Percentiles rank a stretch among this genome's conserved stretches.
Evolutionary conservation across 1,284 basidiomycete genomes (phyloP).

Genomic region (Sporisorium scitamineum): DNA sequence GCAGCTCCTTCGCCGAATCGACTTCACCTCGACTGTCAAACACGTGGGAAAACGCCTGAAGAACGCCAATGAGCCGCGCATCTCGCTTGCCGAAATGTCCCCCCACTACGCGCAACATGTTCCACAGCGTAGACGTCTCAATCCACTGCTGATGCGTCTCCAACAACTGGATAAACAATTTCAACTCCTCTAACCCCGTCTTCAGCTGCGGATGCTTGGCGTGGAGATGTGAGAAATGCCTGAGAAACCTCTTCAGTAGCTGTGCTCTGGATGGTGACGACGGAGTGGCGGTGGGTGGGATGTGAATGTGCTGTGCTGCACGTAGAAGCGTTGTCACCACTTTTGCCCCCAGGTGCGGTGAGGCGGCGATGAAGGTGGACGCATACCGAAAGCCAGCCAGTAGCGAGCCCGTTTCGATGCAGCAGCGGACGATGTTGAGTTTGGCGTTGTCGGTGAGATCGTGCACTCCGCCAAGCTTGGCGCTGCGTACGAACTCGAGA

Average conservation of each 20-base stretch:
- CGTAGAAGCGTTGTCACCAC: conserved; percentile 27
- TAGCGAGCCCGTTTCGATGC: conserved; percentile 26
- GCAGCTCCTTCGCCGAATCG: conserved; percentile 9
- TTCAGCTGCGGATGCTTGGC: conserved; percentile 9
- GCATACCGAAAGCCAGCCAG: conserved; percentile 19
- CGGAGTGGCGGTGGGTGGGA: neutral
- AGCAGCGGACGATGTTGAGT: conserved; percentile 23
- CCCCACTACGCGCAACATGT: conserved; percentile 22
- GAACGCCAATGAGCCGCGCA: conserved; percentile 5
- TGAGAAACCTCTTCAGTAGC: conserved; percentile 31
- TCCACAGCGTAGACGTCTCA: conserved; percentile 28
- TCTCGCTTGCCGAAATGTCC: conserved; percentile 19
- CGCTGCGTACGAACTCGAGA: conserved; percentile 17
- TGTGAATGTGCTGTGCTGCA: conserved; percentile 20
- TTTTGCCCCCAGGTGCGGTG: neutral
- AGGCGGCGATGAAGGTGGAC: neutral
- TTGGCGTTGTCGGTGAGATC: conserved; percentile 23
- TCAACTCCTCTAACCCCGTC: conserved; percentile 11
- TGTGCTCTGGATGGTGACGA: conserved; percentile 25
- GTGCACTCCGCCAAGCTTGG: conserved; percentile 7
- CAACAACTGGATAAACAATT: conserved; percentile 26
- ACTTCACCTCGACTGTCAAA: conserved; percentile 23
- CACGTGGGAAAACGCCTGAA: conserved; percentile 26
- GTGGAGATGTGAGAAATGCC: conserved; percentile 27
- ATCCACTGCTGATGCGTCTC: conserved; percentile 25